Evolutionary conservation across 352 stramenopile genomes (phyloP), one percentile per base, ranked within the genome.

Genomic region (Phytopythium vexans): DNA sequence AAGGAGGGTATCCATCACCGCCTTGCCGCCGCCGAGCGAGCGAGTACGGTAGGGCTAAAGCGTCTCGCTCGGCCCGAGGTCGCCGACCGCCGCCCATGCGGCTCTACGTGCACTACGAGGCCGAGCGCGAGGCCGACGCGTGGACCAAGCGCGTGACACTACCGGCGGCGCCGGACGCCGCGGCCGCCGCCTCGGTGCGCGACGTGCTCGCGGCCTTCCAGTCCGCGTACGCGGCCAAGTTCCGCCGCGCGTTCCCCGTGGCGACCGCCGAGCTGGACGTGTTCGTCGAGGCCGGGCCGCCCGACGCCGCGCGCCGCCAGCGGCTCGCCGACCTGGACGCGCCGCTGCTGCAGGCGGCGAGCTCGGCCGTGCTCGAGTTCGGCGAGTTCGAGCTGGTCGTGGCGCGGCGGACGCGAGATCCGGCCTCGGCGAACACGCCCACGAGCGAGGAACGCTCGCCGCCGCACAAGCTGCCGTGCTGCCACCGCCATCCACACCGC

Each of bases 101-200:
- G 56, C 60, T 92, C 11, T 89, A 89, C 60, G 68, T 92, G 48
- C 82, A 92, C 67, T 82, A 73, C 31, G 78, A 88, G 64, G 60
- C 66, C 12, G 12, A 44, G 27, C 52, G 61, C 31, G 45, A 62
- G 34, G 38, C 34, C 35, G 21, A 66, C 31, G 54, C 64, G 49
- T 87, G 79, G 72, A 86, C 79, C 4, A 85, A 77, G 56, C 76
- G 79, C 12, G 32, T 89, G 15, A 75, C 64, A 7, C 49, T 89
- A 14, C 59, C 68, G 8, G 33, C 49, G 10, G 49, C 58, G 46
- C 39, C 54, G 42, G 36, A 48, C 8, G 27, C 40, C 0, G 48
- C 45, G 7, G 35, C 49, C 16, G 63, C 44, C 32, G 47, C 55
- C 14, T 78, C 75, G 5, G 58, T 89, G 14, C 51, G 72, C 21